Conservation (phyloP, 441 rosid species). For the Macaranga tanarius region DNA sequence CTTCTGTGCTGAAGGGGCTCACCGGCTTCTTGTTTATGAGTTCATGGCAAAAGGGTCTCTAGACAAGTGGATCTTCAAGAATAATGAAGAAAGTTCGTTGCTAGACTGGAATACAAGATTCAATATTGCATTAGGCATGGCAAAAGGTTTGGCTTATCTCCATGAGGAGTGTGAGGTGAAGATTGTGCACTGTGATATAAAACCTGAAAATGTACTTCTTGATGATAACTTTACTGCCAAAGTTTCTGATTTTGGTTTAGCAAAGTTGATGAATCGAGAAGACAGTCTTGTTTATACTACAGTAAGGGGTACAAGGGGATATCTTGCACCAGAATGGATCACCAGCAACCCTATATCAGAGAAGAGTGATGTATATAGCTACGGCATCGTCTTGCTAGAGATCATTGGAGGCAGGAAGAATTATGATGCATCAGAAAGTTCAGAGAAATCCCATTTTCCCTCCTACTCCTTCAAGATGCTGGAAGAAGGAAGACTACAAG, state of each 20-base stretch:
- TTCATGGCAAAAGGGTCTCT: slow-evolving; percentile 68
- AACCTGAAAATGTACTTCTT: slow-evolving; percentile 81
- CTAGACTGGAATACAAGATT: slow-evolving; percentile 76
- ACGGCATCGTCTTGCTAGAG: slow-evolving; percentile 77
- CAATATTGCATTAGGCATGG: slow-evolving; percentile 70
- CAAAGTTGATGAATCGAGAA: slow-evolving; percentile 82
- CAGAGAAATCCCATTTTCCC: slow-evolving; percentile 72
- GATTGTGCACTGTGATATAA: slow-evolving; percentile 82
- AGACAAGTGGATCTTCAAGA: slow-evolving; percentile 80
- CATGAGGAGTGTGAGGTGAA: slow-evolving; percentile 78
- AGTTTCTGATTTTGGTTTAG: slow-evolving; percentile 88
- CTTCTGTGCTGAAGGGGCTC: slow-evolving; percentile 73
- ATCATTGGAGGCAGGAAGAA: slow-evolving; percentile 79
- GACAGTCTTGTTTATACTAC: slow-evolving; percentile 84
- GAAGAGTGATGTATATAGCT: slow-evolving; percentile 86
- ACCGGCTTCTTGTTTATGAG: slow-evolving; percentile 80
- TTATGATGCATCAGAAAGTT: slow-evolving; percentile 52
- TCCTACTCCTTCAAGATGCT: slow-evolving; percentile 79
- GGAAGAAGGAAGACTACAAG: slow-evolving; percentile 66
- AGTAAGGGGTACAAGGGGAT: slow-evolving; percentile 81
- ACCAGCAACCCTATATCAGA: slow-evolving; percentile 78
- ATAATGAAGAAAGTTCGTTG: slow-evolving; percentile 31
- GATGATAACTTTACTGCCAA: slow-evolving; percentile 69
- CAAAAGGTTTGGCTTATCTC: slow-evolving; percentile 80
- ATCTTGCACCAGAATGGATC: slow-evolving; percentile 87